phyloP scores from a whole-genome alignment of 495 filamentous ascomycete genomes.

The Neurospora sublineolata region DNA sequence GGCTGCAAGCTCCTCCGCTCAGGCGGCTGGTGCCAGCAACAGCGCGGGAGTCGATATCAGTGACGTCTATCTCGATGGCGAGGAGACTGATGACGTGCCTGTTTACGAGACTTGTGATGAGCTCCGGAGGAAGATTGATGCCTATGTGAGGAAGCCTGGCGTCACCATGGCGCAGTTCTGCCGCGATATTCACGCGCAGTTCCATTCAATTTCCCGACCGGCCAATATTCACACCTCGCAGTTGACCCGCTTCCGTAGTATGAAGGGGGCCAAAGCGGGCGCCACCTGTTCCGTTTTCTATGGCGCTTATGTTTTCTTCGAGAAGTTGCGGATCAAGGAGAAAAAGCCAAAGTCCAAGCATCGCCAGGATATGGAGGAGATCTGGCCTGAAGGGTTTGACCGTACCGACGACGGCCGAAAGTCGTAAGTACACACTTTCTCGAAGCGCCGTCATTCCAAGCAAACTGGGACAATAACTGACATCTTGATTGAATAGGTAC shows the following conservation, averaged over 20 bases:
- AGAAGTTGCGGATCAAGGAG: conserved; percentile 46
- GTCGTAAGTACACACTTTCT: conserved; percentile 1
- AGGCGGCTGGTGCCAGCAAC: background rate
- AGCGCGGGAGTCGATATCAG: conserved; percentile 21
- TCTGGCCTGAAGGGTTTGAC: conserved; percentile 22
- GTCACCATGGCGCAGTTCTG: conserved; percentile 43
- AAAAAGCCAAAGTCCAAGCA: conserved; percentile 43
- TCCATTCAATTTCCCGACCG: conserved; percentile 5
- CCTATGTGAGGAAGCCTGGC: conserved; percentile 34
- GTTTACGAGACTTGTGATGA: conserved; percentile 48
- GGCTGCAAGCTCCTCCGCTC: background rate
- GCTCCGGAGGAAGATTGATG: conserved; percentile 42
- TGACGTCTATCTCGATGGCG: conserved; percentile 29
- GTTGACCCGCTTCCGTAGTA: conserved; percentile 37
- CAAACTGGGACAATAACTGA: background rate
- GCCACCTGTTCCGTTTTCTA: conserved; percentile 35
- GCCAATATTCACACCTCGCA: conserved; percentile 19
- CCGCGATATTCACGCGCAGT: conserved; percentile 32
- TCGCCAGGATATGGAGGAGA: conserved; percentile 41
- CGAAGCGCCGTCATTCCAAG: background rate
- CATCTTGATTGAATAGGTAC: background rate
- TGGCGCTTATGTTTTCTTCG: conserved; percentile 45
- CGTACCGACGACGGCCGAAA: conserved; percentile 3
- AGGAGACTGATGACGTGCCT: conserved; percentile 29
- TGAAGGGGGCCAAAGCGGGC: conserved; percentile 35